phyloP scores from a whole-genome alignment of 805 yeast species.

The Brettanomyces nanus region DNA sequence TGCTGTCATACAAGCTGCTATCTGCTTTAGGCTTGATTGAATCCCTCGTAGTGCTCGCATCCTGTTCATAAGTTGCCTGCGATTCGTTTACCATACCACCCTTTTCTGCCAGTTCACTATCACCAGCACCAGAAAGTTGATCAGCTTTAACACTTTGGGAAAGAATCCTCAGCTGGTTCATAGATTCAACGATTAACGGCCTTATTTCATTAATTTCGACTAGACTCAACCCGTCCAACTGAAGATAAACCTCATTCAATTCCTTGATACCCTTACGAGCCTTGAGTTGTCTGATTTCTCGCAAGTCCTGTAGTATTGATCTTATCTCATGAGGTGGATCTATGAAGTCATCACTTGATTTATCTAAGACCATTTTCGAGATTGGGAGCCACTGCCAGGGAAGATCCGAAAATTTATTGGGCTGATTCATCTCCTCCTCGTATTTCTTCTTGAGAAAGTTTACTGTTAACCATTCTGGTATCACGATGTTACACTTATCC shows the following conservation, averaged over 20 bases:
- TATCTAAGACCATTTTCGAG: constrained; percentile 55
- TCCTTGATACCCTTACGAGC: constrained; percentile 71
- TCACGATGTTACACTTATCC: constrained; percentile 74
- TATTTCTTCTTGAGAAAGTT: constrained; percentile 45
- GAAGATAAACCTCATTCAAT: constrained; percentile 75
- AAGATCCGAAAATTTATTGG: constrained; percentile 54
- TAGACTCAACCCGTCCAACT: constrained; percentile 71
- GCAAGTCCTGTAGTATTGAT: constrained; percentile 67
- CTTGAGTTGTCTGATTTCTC: constrained; percentile 77
- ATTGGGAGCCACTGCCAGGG: constrained; percentile 90
- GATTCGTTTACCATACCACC: too few species aligned
- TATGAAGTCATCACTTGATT: constrained; percentile 69
- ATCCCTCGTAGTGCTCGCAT: not conserved
- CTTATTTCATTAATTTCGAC: constrained; percentile 85
- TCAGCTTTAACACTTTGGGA: constrained; percentile 27
- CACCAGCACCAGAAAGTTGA: constrained; percentile 5
- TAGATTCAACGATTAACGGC: constrained; percentile 70
- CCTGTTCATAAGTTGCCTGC: too few species aligned
- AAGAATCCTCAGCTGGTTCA: constrained; percentile 66
- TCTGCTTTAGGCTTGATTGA: not conserved
- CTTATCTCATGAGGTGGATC: constrained; percentile 68
- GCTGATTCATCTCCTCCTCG: constrained; percentile 55
- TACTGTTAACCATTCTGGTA: constrained; percentile 76
- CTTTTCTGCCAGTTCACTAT: constrained; percentile 4
- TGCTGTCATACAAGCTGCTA: not conserved